phyloP scores from a whole-genome alignment of 2,329 filamentous ascomycete genomes.

The Apiospora saccharicola region DNA sequence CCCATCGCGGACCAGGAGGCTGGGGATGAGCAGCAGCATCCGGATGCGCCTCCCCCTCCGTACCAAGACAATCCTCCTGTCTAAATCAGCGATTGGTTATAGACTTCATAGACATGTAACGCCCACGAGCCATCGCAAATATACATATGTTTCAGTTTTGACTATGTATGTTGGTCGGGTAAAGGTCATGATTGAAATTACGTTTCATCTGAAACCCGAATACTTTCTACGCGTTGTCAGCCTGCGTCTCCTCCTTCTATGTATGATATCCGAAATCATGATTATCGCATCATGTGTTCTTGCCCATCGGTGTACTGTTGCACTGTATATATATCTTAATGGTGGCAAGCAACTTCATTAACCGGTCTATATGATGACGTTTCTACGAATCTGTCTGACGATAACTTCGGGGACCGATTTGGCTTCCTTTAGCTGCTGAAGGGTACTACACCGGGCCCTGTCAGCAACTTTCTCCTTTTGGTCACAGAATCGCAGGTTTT shows the following conservation, averaged over 20 bases:
- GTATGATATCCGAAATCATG: not conserved
- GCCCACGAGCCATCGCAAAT: not conserved
- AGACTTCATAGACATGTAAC: not conserved
- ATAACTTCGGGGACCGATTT: too few species aligned
- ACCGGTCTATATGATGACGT: too few species aligned
- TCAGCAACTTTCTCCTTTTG: too few species aligned
- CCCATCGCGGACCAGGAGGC: slow-evolving; percentile 24
- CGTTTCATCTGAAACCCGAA: not conserved
- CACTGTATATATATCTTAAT: too few species aligned
- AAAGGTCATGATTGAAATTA: too few species aligned
- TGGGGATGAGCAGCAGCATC: slow-evolving; percentile 37
- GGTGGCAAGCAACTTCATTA: too few species aligned
- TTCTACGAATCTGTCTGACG: too few species aligned
- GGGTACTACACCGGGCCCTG: not conserved
- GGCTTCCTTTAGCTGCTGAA: not conserved
- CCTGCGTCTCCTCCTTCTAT: not conserved
- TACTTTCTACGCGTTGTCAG: not conserved
- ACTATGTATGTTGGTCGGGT: not conserved
- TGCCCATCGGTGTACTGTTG: too few species aligned
- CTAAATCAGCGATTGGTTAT: slow-evolving; percentile 26
- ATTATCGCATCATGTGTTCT: too few species aligned
- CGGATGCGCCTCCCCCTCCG: slow-evolving; percentile 45
- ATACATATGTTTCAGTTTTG: not conserved
- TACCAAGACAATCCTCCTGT: slow-evolving; percentile 49
- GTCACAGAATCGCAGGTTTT: not conserved